Evolutionary conservation across 495 filamentous ascomycete genomes (phyloP), one percentile per base, ranked within the genome.

Genomic region (Penicillium steckii): DNA sequence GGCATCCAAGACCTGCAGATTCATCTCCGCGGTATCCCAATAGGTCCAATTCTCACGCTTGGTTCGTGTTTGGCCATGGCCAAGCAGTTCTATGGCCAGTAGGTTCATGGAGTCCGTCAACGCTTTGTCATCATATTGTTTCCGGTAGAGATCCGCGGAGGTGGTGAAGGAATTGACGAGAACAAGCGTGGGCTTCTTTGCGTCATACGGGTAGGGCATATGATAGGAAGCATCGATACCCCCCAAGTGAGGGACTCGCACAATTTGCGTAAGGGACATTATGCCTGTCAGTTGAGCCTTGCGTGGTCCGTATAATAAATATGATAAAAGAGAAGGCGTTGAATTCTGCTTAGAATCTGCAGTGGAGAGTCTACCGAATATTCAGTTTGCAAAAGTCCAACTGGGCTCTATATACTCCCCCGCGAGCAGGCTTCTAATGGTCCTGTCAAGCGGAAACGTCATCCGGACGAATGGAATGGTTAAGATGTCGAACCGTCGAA

Each of bases 1-100:
- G 3, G 66, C 69, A 15, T 82, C 74, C 69, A 81, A 52, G 7
- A 80, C 72, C 50, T 80, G 73, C 17, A 80, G 29, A 35, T 75
- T 76, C 74, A 80, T 77, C 19, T 69, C 52, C 1, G 75, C 76
- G 0, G 76, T 72, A 54, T 80, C 77, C 78, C 78, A 81, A 49
- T 81, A 81, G 0, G 74, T 81, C 48, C 64, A 81, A 26, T 74
- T 69, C 44, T 76, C 68, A 24, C 48, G 49, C 9, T 59, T 55
- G 2, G 70, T 70, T 4, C 69, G 59, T 1, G 78, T 80, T 46
- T 71, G 61, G 21, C 78, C 78, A 48, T 81, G 78, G 13, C 78
- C 78, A 7, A 81, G 68, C 1, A 73, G 64, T 53, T 81, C 78
- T 50, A 81, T 79, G 1, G 78, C 68, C 8, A 80, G 46, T 3